Evolutionary conservation across 116 monocot species (phyloP).

Genomic region (Papilionanthe hybrid): DNA sequence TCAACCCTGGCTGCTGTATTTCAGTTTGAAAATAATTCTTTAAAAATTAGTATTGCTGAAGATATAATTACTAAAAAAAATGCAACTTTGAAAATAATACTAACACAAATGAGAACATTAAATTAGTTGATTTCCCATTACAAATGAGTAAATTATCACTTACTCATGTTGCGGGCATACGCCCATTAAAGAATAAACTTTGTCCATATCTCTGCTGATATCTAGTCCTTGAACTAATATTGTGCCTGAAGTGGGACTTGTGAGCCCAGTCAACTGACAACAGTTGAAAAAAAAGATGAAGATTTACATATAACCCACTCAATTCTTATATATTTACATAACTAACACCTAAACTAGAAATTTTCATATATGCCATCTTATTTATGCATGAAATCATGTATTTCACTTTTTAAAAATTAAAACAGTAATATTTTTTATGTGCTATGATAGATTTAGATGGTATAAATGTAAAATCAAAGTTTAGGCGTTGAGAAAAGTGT

Average conservation of each 20-base stretch:
- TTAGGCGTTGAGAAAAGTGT: too few species aligned
- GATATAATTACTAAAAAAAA: not conserved
- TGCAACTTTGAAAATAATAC: not conserved
- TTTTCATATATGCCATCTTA: too few species aligned
- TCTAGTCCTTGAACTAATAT: slow-evolving; percentile 54
- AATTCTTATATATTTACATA: too few species aligned
- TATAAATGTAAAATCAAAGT: too few species aligned
- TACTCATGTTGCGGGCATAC: slow-evolving; percentile 74
- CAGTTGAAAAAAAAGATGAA: not conserved
- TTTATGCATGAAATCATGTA: too few species aligned
- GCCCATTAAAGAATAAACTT: slow-evolving; percentile 48
- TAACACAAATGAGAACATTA: not conserved
- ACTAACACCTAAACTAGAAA: too few species aligned
- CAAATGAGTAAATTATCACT: not conserved
- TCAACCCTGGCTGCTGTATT: not conserved
- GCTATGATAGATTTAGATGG: too few species aligned
- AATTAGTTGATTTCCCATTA: slow-evolving; percentile 1
- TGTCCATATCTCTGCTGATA: slow-evolving; percentile 41
- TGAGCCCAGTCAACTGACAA: slow-evolving; percentile 58
- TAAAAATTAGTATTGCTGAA: not conserved
- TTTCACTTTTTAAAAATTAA: too few species aligned
- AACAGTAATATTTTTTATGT: too few species aligned
- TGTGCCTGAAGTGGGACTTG: slow-evolving; percentile 41
- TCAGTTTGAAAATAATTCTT: not conserved
- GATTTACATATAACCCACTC: not conserved